phyloP scores from a whole-genome alignment of 139 green algal species.

The Ettlia oleoabundans region DNA sequence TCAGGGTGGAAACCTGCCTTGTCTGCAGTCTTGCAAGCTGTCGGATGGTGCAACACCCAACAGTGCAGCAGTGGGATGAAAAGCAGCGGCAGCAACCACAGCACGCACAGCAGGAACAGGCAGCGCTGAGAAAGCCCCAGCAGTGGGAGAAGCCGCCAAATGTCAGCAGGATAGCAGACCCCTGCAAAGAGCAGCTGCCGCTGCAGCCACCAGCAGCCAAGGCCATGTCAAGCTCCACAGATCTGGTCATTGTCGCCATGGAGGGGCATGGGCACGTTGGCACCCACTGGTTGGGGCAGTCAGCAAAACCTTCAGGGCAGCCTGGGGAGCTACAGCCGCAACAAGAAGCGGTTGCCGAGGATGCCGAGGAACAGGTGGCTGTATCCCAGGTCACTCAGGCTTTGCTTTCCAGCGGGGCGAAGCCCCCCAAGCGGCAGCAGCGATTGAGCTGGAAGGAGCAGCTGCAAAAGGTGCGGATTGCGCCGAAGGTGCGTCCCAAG shows the following conservation, averaged over 20 bases:
- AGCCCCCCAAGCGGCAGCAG: neutral
- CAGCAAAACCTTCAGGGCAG: too few species aligned
- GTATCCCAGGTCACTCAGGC: neutral
- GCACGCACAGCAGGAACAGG: neutral
- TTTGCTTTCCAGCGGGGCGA: neutral
- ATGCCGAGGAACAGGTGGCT: neutral
- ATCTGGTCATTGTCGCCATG: too few species aligned
- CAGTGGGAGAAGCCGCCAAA: neutral
- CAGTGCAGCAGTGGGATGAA: neutral
- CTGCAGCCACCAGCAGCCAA: too few species aligned
- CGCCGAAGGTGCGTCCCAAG: neutral
- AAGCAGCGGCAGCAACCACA: neutral
- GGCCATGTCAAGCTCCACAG: too few species aligned
- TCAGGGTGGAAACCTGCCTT: neutral
- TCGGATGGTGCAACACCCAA: slow-evolving; percentile 2
- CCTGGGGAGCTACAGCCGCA: too few species aligned
- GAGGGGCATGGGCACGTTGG: too few species aligned
- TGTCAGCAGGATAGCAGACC: neutral
- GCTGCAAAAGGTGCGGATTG: slow-evolving; percentile 8
- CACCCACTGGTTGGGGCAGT: too few species aligned
- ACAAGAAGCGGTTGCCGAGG: too few species aligned
- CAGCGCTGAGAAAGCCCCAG: neutral
- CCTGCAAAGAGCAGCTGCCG: too few species aligned
- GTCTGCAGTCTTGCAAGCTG: neutral
- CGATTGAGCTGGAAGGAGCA: slow-evolving; percentile 11